Conservation (phyloP, 768 basidiomycete species). For the Suillus alpinus region DNA sequence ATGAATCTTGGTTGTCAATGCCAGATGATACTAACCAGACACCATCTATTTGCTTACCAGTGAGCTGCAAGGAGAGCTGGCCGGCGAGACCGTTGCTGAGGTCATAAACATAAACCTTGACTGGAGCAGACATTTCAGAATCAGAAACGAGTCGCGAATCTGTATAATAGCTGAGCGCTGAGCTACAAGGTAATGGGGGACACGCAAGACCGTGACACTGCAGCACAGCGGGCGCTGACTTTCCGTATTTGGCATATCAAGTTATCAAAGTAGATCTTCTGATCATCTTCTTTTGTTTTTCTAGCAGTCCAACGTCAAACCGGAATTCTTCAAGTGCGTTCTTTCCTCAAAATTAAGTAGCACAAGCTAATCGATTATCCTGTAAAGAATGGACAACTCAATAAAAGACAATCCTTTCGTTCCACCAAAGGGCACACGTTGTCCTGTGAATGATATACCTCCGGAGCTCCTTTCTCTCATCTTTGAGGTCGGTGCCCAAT, state of each 20-base stretch:
- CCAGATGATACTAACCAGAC: slow-evolving; percentile 62
- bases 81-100: slow-evolving; percentile 84
- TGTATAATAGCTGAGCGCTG: neutral
- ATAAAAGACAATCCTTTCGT: slow-evolving; percentile 47
- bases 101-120: slow-evolving; percentile 89
- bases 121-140: slow-evolving; percentile 32
- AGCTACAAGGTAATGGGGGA: neutral
- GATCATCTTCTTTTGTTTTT: slow-evolving; percentile 2
- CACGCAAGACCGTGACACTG: neutral
- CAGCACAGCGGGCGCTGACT: neutral
- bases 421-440: slow-evolving; percentile 39
- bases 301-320: neutral
- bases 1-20: slow-evolving; percentile 8
- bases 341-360: neutral
- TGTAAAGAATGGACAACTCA: slow-evolving; percentile 8
- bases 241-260: neutral
- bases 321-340: neutral
- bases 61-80: slow-evolving; percentile 74
- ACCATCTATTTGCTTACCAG: slow-evolving; percentile 88
- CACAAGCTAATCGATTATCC: neutral
- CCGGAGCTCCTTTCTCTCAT: slow-evolving; percentile 56
- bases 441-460: slow-evolving; percentile 52
- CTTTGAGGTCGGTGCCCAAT: slow-evolving; percentile 46
- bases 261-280: neutral
- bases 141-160: neutral